Percentiles rank a stretch among this genome's conserved stretches.
phyloP scores from a whole-genome alignment of 306 rosid genomes.

The Cicer cuneatum region DNA sequence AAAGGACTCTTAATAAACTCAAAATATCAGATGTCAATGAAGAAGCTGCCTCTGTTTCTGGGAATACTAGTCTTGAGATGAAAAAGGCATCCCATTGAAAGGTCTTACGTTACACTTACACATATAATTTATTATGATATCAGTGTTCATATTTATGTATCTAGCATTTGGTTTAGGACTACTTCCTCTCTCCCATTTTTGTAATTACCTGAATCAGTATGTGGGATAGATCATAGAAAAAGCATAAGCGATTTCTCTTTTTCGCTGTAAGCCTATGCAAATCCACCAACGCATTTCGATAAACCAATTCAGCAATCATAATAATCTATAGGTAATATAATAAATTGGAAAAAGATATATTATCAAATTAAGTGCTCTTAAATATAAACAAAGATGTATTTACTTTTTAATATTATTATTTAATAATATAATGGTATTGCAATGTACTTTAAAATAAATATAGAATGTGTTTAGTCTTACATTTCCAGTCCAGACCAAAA shows the following conservation, averaged over 20 bases:
- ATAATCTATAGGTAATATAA: not conserved
- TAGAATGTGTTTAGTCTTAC: not conserved
- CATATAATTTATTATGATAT: conserved; percentile 23
- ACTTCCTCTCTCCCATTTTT: conserved; percentile 2
- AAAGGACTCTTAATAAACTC: conserved; percentile 72
- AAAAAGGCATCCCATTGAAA: conserved; percentile 68
- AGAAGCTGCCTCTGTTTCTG: conserved; percentile 54
- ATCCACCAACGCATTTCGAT: not conserved
- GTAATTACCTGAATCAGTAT: conserved; percentile 43
- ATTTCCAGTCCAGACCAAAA: no score
- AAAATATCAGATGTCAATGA: conserved; percentile 57
- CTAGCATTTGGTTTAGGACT: conserved; percentile 47
- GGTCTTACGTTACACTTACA: conserved; percentile 41
- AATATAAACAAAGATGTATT: not conserved
- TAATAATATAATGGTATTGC: no score
- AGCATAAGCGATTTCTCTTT: not conserved
- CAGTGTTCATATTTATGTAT: conserved; percentile 42
- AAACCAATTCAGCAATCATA: conserved; percentile 20
- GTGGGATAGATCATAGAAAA: conserved; percentile 34
- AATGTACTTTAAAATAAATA: not conserved
- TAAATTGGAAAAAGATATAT: conserved; percentile 18
- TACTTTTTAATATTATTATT: not conserved
- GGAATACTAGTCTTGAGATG: conserved; percentile 57
- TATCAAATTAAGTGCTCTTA: not conserved
- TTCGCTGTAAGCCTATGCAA: conserved; percentile 11